Percentiles rank a stretch among this genome's conserved stretches.
These are phyloP conservation scores for Fomitopsis betulina DNA, from an alignment of 1,284 basidiomycete species.

Conservation along the genomic window DNA sequence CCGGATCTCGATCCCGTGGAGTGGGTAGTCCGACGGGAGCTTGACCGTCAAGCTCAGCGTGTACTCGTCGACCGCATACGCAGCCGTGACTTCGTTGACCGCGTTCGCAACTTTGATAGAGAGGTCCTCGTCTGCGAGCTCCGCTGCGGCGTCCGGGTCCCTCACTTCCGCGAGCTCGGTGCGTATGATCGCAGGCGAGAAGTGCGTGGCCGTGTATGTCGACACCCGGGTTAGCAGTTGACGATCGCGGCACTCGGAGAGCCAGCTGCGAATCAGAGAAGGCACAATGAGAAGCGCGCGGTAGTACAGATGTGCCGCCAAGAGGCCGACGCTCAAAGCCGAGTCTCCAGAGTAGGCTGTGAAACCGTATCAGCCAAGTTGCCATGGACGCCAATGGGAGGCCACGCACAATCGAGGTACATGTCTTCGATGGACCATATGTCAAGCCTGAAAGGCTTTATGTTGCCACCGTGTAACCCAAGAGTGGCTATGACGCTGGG, in stretches of 20 bases:
- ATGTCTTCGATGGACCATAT: constrained; percentile 87
- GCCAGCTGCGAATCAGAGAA: constrained; percentile 82
- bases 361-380: constrained; percentile 5
- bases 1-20: constrained; percentile 84
- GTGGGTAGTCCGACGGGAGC: constrained; percentile 89
- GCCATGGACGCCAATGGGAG: neutral
- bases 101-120: constrained; percentile 69
- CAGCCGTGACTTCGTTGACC: constrained; percentile 74
- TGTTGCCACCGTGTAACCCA: constrained; percentile 53
- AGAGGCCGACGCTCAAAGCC: constrained; percentile 55
- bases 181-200: constrained; percentile 87
- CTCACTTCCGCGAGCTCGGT: constrained; percentile 80
- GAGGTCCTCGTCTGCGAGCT: constrained; percentile 80
- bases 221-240: constrained; percentile 77
- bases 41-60: constrained; percentile 87
- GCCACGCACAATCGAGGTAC: constrained; percentile 67
- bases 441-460: constrained; percentile 70
- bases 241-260: constrained; percentile 84
- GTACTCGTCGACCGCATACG: constrained; percentile 92
- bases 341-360: constrained; percentile 62
- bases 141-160: constrained; percentile 55
- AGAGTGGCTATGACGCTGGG: constrained; percentile 74
- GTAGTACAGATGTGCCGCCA: constrained; percentile 90
- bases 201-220: constrained; percentile 80
- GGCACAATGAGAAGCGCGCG: constrained; percentile 79